Evolutionary conservation across 2,329 filamentous ascomycete species (phyloP).

Genomic region (Bisporella sp.): DNA sequence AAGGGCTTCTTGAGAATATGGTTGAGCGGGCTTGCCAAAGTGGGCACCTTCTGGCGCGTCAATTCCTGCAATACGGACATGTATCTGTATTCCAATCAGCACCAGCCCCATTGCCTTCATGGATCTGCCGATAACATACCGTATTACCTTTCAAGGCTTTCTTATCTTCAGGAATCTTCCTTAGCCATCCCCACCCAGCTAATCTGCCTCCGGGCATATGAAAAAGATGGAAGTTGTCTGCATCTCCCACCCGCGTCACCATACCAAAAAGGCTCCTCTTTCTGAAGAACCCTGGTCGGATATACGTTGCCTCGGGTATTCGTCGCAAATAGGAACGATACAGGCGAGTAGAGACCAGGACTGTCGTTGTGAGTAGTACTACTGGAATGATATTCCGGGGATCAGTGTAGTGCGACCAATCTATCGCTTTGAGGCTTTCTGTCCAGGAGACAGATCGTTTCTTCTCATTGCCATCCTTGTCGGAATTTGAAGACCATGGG

Average conservation of each 20-base stretch:
- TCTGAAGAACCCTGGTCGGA: conserved; percentile 69
- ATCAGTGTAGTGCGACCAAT: conserved; percentile 49
- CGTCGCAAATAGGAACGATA: conserved; percentile 77
- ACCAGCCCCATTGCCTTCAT: not conserved
- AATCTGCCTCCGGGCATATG: conserved; percentile 89
- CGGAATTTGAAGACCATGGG: conserved; percentile 34
- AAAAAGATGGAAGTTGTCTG: conserved; percentile 89
- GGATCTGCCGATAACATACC: conserved; percentile 40
- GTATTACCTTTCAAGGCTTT: conserved; percentile 70
- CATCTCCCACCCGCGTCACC: conserved; percentile 93
- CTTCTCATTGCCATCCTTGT: conserved; percentile 21
- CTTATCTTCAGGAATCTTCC: conserved; percentile 62
- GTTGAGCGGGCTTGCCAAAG: conserved; percentile 84
- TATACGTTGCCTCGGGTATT: conserved; percentile 69
- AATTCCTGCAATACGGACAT: conserved; percentile 82
- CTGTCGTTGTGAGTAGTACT: conserved; percentile 46
- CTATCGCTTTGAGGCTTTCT: conserved; percentile 37
- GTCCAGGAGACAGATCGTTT: conserved; percentile 33
- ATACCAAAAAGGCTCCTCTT: conserved; percentile 71
- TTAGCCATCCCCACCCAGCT: conserved; percentile 87
- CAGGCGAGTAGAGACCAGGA: conserved; percentile 47
- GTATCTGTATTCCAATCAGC: conserved; percentile 52
- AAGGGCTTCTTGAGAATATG: conserved; percentile 73
- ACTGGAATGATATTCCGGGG: conserved; percentile 48
- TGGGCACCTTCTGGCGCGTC: conserved; percentile 92